Evolutionary conservation across 345 rosid genomes (phyloP).

Genomic region (Salix suchowensis): DNA sequence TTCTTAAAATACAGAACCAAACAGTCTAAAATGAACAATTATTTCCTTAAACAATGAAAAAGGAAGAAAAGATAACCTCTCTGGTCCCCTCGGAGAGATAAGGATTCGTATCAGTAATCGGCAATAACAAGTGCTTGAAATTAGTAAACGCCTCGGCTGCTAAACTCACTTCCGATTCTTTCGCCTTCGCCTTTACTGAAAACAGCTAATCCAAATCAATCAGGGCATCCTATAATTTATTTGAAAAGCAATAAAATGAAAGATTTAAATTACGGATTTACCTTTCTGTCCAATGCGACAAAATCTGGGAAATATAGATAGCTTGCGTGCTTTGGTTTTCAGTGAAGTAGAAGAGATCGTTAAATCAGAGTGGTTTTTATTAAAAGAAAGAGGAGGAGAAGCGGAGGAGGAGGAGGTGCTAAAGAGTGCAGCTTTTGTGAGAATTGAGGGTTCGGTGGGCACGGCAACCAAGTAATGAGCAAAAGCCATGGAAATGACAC

Average conservation of each 20-base stretch:
- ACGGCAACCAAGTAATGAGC: conserved; percentile 49
- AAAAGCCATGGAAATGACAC: conserved; percentile 46
- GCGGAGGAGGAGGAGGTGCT: conserved; percentile 15
- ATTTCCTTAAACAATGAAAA: too few relatives aligned
- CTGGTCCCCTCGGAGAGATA: conserved; percentile 88
- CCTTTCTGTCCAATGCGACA: conserved; percentile 37
- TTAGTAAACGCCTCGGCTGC: conserved; percentile 56
- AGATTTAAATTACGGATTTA: conserved; percentile 1
- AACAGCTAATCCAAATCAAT: conserved; percentile 11
- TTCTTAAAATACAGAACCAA: too few relatives aligned
- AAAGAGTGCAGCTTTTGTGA: conserved; percentile 19
- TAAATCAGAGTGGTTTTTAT: neutral
- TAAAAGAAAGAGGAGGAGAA: neutral
- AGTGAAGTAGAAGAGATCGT: conserved; percentile 23
- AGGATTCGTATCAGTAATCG: conserved; percentile 72
- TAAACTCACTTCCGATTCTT: conserved; percentile 44
- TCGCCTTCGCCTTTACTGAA: conserved; percentile 52
- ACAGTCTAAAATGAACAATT: too few relatives aligned
- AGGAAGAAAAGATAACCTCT: conserved; percentile 48
- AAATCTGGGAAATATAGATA: conserved; percentile 26
- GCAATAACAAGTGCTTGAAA: conserved; percentile 77
- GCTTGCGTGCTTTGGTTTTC: conserved; percentile 30
- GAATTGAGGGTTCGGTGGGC: conserved; percentile 32
- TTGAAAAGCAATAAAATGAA: neutral
- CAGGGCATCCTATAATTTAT: neutral